These are phyloP conservation scores for Senna tora DNA, from an alignment of 306 rosid genomes.

Conservation along the genomic window DNA sequence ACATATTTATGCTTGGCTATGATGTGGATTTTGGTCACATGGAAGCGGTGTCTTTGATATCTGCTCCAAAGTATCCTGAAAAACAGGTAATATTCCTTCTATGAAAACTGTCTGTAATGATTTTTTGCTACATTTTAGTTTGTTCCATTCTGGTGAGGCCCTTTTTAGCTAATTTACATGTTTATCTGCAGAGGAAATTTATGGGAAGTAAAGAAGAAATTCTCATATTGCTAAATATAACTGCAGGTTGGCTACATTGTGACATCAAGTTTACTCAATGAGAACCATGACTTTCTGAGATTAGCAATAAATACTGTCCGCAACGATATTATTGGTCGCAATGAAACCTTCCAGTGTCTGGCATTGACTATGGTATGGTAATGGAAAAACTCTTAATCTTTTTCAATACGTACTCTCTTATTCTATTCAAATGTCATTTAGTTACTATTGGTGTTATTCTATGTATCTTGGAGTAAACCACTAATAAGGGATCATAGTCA, in stretches of 20 bases:
- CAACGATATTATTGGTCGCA: slow-evolving; percentile 76
- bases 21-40: slow-evolving; percentile 91
- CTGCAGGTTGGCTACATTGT: slow-evolving; percentile 87
- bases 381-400: slow-evolving; percentile 20
- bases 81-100: slow-evolving; percentile 57
- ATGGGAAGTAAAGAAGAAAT: slow-evolving; percentile 17
- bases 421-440: slow-evolving; percentile 3
- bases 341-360: slow-evolving; percentile 78
- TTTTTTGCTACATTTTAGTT: not conserved
- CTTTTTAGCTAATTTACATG: not conserved
- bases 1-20: slow-evolving; percentile 72
- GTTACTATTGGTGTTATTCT: not conserved
- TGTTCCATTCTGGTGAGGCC: not conserved
- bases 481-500: not conserved
- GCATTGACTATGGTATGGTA: slow-evolving; percentile 81
- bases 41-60: slow-evolving; percentile 88
- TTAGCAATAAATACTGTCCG: slow-evolving; percentile 81
- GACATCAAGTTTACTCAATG: slow-evolving; percentile 75
- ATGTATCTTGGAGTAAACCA: not conserved
- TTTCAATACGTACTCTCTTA: slow-evolving; percentile 14
- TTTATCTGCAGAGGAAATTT: slow-evolving; percentile 12
- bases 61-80: slow-evolving; percentile 86
- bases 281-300: slow-evolving; percentile 84
- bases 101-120: not conserved
- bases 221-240: slow-evolving; percentile 32